Evolutionary conservation across 2,329 filamentous ascomycete species (phyloP).

Genomic region (Dactylonectria estremocensis): DNA sequence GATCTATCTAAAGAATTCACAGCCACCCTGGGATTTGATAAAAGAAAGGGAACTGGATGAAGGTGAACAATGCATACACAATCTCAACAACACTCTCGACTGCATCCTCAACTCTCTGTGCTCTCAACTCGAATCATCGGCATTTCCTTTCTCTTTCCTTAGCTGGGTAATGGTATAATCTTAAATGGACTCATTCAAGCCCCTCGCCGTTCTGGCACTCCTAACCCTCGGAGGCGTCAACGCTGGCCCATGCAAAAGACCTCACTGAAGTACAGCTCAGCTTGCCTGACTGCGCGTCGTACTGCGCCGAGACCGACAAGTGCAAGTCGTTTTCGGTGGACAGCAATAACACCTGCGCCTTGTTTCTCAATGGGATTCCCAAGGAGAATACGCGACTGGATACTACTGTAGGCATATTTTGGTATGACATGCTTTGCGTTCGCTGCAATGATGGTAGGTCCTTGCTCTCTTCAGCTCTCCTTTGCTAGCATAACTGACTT

Average conservation of each 20-base stretch:
- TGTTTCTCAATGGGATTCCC: neutral
- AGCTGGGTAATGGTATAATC: too few relatives aligned
- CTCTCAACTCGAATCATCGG: neutral
- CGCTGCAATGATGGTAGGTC: neutral
- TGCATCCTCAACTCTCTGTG: neutral
- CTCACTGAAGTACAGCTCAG: neutral
- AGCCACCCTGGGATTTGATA: neutral
- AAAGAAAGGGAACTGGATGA: neutral
- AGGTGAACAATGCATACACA: neutral
- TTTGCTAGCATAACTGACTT: neutral
- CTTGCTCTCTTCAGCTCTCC: too few relatives aligned
- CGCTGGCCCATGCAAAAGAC: neutral
- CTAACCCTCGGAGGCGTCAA: neutral
- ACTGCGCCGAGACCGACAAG: neutral
- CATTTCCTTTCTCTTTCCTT: neutral
- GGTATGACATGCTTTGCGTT: conserved; percentile 1
- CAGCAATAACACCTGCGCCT: neutral
- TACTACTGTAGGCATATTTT: neutral
- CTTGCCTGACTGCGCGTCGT: neutral
- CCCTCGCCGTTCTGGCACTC: neutral
- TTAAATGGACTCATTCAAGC: neutral
- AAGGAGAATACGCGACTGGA: neutral
- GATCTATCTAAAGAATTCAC: neutral
- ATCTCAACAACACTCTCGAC: neutral
- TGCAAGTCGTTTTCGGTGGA: conserved; percentile 1